phyloP scores from a whole-genome alignment of 148 eudicot species.

The Cornus suecica region DNA sequence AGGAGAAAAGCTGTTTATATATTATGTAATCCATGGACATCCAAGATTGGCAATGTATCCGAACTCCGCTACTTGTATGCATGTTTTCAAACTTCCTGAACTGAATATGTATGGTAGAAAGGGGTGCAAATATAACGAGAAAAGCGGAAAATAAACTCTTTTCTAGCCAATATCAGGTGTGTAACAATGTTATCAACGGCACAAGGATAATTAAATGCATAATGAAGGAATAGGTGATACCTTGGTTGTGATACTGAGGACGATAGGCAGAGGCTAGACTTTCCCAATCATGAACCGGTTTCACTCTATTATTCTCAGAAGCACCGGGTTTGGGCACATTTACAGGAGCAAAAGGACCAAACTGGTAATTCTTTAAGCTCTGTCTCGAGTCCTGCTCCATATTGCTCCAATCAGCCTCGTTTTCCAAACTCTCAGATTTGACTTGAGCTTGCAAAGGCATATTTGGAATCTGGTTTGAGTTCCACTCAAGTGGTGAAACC shows the following conservation, averaged over 20 bases:
- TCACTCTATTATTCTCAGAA: slow-evolving; percentile 31
- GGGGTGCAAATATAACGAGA: too few relatives aligned
- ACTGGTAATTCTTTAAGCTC: slow-evolving; percentile 40
- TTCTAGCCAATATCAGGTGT: too few relatives aligned
- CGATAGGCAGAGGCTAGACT: slow-evolving; percentile 55
- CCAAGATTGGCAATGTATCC: too few relatives aligned
- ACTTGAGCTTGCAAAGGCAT: slow-evolving; percentile 16
- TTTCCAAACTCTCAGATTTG: slow-evolving; percentile 33
- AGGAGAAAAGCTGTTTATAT: too few relatives aligned
- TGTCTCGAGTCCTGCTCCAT: slow-evolving; percentile 26
- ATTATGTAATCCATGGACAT: too few relatives aligned
- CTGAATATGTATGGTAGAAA: too few relatives aligned
- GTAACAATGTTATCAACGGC: neutral
- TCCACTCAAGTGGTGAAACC: slow-evolving; percentile 25
- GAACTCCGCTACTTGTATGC: too few relatives aligned
- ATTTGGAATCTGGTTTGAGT: slow-evolving; percentile 27
- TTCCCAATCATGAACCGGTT: slow-evolving; percentile 53
- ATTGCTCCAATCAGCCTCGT: slow-evolving; percentile 21
- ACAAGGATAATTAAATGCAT: neutral
- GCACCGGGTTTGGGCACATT: slow-evolving; percentile 39
- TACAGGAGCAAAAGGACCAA: slow-evolving; percentile 85
- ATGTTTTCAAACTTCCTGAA: too few relatives aligned
- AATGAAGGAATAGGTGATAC: slow-evolving; percentile 29
- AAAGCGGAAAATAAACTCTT: too few relatives aligned
- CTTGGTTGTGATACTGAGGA: slow-evolving; percentile 89